phyloP scores from a whole-genome alignment of 371 early-diverging fungal species.

The Fennellomyces sp. region DNA sequence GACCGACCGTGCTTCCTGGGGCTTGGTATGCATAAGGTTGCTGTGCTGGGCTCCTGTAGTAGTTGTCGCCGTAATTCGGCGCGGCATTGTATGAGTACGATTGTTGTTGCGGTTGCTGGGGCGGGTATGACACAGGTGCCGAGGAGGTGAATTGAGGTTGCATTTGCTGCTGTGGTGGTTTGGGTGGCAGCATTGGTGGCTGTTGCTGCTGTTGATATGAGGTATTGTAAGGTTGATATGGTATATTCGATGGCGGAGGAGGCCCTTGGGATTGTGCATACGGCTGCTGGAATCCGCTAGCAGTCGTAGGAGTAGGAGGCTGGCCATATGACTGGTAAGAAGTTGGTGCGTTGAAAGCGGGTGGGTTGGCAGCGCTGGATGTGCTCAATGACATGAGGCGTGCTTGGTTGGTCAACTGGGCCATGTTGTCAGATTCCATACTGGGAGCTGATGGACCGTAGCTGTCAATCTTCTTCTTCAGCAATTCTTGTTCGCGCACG shows the following conservation, averaged over 20 bases:
- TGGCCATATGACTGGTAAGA: constrained; percentile 1
- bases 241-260: not conserved
- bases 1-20: not conserved
- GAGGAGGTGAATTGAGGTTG: no score
- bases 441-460: constrained; percentile 30
- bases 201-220: not conserved
- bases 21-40: not conserved
- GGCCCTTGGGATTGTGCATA: not conserved
- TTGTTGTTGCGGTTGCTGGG: constrained; percentile 2
- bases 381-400: constrained; percentile 1
- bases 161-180: not conserved
- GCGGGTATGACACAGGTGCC: not conserved
- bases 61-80: not conserved
- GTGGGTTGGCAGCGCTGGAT: not conserved
- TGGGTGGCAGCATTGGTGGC: not conserved
- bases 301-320: not conserved
- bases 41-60: not conserved
- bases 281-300: not conserved
- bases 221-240: not conserved
- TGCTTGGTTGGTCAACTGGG: not conserved
- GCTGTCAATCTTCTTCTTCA: constrained; percentile 72
- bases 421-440: not conserved
- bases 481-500: constrained; percentile 68
- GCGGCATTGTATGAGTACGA: not conserved
- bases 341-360: not conserved